Evolutionary conservation across 805 yeast genomes (phyloP).

Genomic region (Zygotorulaspora florentina): DNA sequence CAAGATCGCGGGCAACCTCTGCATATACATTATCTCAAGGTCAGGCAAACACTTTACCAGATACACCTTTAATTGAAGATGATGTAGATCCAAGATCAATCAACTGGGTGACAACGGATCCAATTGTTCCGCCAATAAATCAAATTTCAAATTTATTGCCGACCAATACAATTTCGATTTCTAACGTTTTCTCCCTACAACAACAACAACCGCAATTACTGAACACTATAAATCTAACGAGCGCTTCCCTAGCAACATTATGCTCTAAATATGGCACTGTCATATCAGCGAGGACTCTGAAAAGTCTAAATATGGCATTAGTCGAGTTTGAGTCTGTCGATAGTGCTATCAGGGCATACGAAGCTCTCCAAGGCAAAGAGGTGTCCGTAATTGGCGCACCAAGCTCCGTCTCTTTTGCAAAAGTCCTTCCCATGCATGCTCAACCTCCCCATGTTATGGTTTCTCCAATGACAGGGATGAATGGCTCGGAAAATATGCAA

Average conservation of each 20-base stretch:
- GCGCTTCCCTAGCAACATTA: slow-evolving; percentile 52
- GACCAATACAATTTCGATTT: slow-evolving; percentile 69
- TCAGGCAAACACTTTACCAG: slow-evolving; percentile 14
- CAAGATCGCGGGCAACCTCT: slow-evolving; percentile 23
- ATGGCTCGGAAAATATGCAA: slow-evolving; percentile 11
- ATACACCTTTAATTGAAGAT: slow-evolving; percentile 43
- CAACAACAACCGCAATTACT: slow-evolving; percentile 50
- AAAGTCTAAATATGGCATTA: slow-evolving; percentile 48
- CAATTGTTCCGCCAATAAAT: slow-evolving; percentile 68
- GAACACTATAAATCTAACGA: slow-evolving; percentile 42
- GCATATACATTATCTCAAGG: slow-evolving; percentile 21
- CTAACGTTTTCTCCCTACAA: slow-evolving; percentile 51
- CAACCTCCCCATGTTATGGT: slow-evolving; percentile 23
- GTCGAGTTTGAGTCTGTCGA: slow-evolving; percentile 72
- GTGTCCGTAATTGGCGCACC: slow-evolving; percentile 68
- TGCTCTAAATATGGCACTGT: slow-evolving; percentile 60
- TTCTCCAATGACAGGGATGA: slow-evolving; percentile 9
- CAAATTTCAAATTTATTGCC: slow-evolving; percentile 67
- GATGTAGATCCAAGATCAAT: slow-evolving; percentile 56
- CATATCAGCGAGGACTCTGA: slow-evolving; percentile 56
- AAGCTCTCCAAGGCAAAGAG: slow-evolving; percentile 76
- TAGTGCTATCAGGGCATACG: slow-evolving; percentile 73
- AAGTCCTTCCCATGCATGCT: slow-evolving; percentile 44
- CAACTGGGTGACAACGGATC: slow-evolving; percentile 66
- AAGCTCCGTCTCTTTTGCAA: slow-evolving; percentile 81